phyloP scores from a whole-genome alignment of 805 yeast genomes.

The Myxozyma udenii region DNA sequence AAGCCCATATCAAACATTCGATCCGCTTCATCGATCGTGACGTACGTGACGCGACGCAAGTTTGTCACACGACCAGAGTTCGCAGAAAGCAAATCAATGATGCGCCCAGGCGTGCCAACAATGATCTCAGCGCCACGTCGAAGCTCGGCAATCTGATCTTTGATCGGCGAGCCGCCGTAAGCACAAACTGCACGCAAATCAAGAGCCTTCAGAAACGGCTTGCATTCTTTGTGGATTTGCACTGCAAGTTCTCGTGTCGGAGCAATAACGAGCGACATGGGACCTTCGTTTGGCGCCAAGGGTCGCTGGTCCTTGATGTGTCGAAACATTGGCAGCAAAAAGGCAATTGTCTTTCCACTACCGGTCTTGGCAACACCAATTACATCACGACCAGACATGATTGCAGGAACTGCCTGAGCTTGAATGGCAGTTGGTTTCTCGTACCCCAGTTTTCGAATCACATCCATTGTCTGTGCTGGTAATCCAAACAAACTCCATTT shows the following conservation, averaged over 20 bases:
- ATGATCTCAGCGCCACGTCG: conserved; percentile 75
- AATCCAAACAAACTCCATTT: conserved; percentile 83
- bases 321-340: conserved; percentile 75
- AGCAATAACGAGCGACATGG: conserved; percentile 72
- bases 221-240: conserved; percentile 71
- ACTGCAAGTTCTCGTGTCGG: conserved; percentile 92
- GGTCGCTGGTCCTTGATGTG: conserved; percentile 75
- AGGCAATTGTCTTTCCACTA: conserved; percentile 91
- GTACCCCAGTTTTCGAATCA: conserved; percentile 53
- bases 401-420: conserved; percentile 83
- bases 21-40: conserved; percentile 95
- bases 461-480: conserved; percentile 54
- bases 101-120: conserved; percentile 93
- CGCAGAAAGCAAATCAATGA: conserved; percentile 82
- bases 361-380: conserved; percentile 97
- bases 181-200: conserved; percentile 63
- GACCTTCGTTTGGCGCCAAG: conserved; percentile 54
- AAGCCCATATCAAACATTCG: conserved; percentile 96
- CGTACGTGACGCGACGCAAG: conserved; percentile 65
- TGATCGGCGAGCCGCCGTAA: conserved; percentile 85
- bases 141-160: conserved; percentile 73
- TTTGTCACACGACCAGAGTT: conserved; percentile 75
- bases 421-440: conserved; percentile 81
- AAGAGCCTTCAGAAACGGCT: conserved; percentile 52
- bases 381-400: conserved; percentile 85